A percentile compares a stretch with the other conserved stretches of the same genome.
Evolutionary conservation across 2,329 filamentous ascomycete species (phyloP).

Genomic region (Alternaria alternata): DNA sequence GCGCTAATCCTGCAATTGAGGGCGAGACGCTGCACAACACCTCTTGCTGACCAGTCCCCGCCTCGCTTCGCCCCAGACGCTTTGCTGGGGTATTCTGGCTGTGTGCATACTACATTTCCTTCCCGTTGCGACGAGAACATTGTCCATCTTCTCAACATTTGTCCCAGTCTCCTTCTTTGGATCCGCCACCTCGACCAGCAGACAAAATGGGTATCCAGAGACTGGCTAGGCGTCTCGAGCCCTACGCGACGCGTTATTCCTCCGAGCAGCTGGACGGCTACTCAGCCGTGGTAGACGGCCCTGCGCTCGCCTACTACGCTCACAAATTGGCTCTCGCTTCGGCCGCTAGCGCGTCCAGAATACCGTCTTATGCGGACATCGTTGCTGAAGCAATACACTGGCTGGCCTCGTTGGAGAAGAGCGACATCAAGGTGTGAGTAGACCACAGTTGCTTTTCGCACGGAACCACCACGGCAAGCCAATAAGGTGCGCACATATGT

Average conservation of each 20-base stretch:
- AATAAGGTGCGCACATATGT: constrained; percentile 26
- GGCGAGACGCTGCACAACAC: constrained; percentile 7
- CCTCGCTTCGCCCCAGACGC: background rate
- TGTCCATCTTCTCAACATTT: constrained; percentile 2
- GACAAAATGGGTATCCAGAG: constrained; percentile 48
- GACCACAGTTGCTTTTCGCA: constrained; percentile 20
- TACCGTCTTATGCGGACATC: constrained; percentile 66
- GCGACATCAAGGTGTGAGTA: constrained; percentile 69
- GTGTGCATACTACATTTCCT: background rate
- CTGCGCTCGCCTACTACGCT: constrained; percentile 78
- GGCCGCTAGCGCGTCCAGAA: constrained; percentile 33
- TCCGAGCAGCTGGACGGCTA: constrained; percentile 34
- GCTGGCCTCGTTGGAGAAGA: constrained; percentile 66
- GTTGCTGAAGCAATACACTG: constrained; percentile 63
- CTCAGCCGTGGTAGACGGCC: constrained; percentile 72
- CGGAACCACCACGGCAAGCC: constrained; percentile 10
- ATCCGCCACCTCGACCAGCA: background rate
- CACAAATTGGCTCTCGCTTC: constrained; percentile 58
- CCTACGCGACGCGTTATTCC: constrained; percentile 39
- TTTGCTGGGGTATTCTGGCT: background rate
- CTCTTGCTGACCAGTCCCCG: background rate
- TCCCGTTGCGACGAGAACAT: background rate
- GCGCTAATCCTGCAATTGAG: constrained; percentile 9
- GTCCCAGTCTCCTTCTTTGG: background rate
- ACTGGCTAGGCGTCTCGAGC: constrained; percentile 41